Evolutionary conservation across 352 stramenopile species (phyloP), one percentile per base, ranked within the genome.

Genomic region (Chrysophaeum taylorii): DNA sequence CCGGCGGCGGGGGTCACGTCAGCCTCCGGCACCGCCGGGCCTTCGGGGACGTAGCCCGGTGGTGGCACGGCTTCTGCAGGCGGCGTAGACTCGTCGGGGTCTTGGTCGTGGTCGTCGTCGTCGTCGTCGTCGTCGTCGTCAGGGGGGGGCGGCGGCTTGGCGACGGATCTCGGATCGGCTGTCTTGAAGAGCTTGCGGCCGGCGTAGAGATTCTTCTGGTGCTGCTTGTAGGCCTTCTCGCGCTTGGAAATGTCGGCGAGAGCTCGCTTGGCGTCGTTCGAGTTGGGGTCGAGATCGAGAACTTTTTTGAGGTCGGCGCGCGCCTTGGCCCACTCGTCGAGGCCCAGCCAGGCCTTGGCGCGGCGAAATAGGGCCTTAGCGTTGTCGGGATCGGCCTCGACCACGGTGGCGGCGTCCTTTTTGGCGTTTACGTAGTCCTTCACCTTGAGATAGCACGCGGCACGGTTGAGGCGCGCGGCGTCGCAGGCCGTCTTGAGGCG

Each of bases 401-500:
- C 74, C 2, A 87, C 83, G 48, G 79, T 73, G 43, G 81, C 80
- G 57, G 72, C 81, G 38, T 74, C 78, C 38, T 67, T 69, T 48
- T 81, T 79, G 12, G 90, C 88, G 66, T 94, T 89, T 0, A 85
- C 57, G 76, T 91, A 97, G 71, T 93, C 79, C 66, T 89, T 82
- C 27, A 82, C 77, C 81, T 97, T 97, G n/a, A 97, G 79, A 73
- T 87, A 91, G 74, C 88, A 93, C 91, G 97, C 96, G 37, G 91
- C 90, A 31, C 87, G 85, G 77, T 97, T 97, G 38, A 97, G 73
- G 71, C 87, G 89, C 73, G 85, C 89, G 45, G 93, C 94, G 64
- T 81, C 80, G n/a, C 89, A 85, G 1, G 91, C 89, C n/a, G 91
- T 73, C 38, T 75, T 78, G 72, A 92, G 93, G 71, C 94, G 75